These are phyloP conservation scores for Saxophila tyrrhenica DNA, from an alignment of 495 filamentous ascomycete species.

Conservation along the genomic window DNA sequence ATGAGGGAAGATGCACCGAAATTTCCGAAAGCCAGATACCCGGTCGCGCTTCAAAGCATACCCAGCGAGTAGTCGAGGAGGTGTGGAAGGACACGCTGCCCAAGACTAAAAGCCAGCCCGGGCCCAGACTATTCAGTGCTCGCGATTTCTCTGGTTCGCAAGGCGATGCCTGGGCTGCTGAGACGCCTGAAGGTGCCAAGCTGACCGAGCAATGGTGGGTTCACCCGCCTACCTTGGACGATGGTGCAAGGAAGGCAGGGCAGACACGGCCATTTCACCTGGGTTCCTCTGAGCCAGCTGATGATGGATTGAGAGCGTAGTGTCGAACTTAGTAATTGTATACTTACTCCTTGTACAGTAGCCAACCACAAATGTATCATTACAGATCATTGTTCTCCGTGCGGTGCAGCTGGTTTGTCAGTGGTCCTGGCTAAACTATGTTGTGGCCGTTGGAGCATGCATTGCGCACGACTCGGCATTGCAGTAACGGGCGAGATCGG, in stretches of 20 bases:
- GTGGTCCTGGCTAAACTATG: too few species aligned
- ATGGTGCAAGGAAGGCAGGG: slow-evolving; percentile 22
- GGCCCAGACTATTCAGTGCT: not conserved
- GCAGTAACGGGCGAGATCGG: too few species aligned
- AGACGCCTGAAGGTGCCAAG: slow-evolving; percentile 23
- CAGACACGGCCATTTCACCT: slow-evolving; percentile 20
- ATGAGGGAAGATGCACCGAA: slow-evolving; percentile 8
- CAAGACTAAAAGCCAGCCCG: not conserved
- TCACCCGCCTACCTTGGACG: slow-evolving; percentile 28
- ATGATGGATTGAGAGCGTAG: not conserved
- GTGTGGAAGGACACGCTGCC: slow-evolving; percentile 1
- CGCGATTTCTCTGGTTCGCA: not conserved
- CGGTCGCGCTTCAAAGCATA: slow-evolving; percentile 1
- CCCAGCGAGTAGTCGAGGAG: slow-evolving; percentile 15
- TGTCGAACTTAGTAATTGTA: too few species aligned
- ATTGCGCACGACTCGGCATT: too few species aligned
- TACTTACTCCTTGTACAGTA: too few species aligned
- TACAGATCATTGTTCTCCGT: too few species aligned
- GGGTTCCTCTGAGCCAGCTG: not conserved
- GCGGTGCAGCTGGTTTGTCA: too few species aligned
- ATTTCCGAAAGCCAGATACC: slow-evolving; percentile 11
- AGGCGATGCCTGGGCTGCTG: not conserved
- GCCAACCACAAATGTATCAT: too few species aligned
- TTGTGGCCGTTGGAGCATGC: too few species aligned
- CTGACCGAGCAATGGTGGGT: slow-evolving; percentile 27